These are phyloP conservation scores for Wallemia hederae DNA, from an alignment of 1,284 basidiomycete genomes.

Conservation along the genomic window DNA sequence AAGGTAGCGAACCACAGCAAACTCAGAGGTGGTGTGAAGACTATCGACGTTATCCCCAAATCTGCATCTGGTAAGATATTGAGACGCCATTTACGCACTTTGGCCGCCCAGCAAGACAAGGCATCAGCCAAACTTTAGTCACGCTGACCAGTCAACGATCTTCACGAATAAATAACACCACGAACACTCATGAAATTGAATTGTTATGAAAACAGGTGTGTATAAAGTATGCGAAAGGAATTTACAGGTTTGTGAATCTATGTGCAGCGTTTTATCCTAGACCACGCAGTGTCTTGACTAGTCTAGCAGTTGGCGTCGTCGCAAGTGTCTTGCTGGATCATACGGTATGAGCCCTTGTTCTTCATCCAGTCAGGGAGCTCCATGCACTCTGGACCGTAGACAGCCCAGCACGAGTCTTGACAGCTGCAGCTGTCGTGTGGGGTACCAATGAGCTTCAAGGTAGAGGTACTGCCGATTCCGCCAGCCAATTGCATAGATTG, in stretches of 20 bases:
- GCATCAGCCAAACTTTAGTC: background rate
- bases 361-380: background rate
- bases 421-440: background rate
- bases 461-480: background rate
- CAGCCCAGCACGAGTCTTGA: background rate
- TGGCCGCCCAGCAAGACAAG: conserved; percentile 1
- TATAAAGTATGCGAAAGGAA: background rate
- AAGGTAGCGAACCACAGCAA: conserved; percentile 16
- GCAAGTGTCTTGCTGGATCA: background rate
- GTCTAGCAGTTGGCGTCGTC: background rate
- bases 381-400: background rate
- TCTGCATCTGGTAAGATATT: conserved; percentile 8
- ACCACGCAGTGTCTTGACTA: background rate
- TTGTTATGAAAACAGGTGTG: background rate
- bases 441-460: background rate
- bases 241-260: too few relatives aligned
- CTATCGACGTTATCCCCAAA: conserved; percentile 9
- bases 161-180: background rate
- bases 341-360: background rate
- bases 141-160: background rate
- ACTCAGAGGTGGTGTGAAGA: conserved; percentile 12
- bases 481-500: background rate
- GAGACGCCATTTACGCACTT: conserved; percentile 6
- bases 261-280: background rate
- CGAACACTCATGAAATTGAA: background rate